phyloP scores from a whole-genome alignment of 805 yeast genomes.

The Spathaspora passalidarum region DNA sequence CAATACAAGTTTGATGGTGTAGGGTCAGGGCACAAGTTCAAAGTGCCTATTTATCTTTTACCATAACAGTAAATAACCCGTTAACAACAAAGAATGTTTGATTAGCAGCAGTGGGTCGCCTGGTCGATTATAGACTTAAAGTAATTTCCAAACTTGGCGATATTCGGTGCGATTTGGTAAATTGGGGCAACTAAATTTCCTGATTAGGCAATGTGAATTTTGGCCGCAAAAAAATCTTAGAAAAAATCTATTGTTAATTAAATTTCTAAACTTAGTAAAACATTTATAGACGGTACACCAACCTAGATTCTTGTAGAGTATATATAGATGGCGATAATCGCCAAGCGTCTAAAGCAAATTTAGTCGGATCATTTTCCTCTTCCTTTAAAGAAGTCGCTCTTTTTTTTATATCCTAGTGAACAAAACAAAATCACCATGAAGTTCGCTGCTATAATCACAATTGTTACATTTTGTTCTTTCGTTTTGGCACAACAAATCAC shows the following conservation, averaged over 20 bases:
- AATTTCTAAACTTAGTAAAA: neutral
- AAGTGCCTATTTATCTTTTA: conserved; percentile 23
- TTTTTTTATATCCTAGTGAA: neutral
- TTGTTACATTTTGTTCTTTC: conserved; percentile 10
- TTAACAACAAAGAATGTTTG: no score
- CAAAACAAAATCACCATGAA: conserved; percentile 9
- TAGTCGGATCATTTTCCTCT: neutral
- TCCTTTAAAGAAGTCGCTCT: neutral
- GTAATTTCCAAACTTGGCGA: neutral
- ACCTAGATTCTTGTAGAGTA: neutral
- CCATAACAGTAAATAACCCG: no score
- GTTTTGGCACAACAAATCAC: conserved; percentile 1
- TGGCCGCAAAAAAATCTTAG: neutral
- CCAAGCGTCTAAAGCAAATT: neutral
- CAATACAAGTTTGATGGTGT: conserved; percentile 19
- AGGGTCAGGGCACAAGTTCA: conserved; percentile 29
- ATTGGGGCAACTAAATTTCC: neutral
- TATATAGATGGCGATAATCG: neutral
- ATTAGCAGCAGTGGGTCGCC: no score
- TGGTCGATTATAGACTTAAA: no score
- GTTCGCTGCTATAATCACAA: conserved; percentile 12
- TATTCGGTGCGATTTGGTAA: neutral
- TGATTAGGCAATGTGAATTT: neutral
- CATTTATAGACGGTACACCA: neutral
- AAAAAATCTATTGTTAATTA: neutral